Conservation (phyloP, 2,329 filamentous ascomycete genomes). For the Davidsoniella neocaledoniae region DNA sequence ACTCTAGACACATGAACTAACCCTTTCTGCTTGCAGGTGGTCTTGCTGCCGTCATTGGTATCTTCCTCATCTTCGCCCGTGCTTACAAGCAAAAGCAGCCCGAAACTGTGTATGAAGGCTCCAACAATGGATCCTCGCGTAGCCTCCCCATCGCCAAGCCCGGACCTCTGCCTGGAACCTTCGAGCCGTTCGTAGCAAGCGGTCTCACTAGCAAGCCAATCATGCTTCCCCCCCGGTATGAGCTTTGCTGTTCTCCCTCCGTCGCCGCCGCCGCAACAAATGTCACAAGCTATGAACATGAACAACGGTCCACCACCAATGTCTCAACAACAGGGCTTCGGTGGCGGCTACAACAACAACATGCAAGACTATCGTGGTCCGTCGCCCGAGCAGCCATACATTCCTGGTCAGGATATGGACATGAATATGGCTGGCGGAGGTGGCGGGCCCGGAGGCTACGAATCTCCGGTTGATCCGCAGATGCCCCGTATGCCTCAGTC, state of each 20-base stretch:
- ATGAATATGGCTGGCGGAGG: background rate
- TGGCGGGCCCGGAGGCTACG: background rate
- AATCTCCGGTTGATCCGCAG: constrained; percentile 3
- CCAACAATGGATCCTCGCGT: background rate
- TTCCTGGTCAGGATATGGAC: background rate
- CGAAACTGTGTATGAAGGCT: background rate
- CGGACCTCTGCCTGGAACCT: constrained; percentile 10
- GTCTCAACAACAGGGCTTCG: background rate
- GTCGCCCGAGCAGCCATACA: background rate
- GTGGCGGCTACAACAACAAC: background rate
- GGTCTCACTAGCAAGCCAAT: constrained; percentile 7
- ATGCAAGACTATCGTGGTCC: background rate
- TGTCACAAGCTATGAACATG: too few species aligned
- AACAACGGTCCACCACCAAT: background rate
- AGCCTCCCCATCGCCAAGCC: constrained; percentile 6
- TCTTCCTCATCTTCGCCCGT: constrained; percentile 8
- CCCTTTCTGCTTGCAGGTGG: background rate
- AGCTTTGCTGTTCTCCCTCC: constrained; percentile 1
- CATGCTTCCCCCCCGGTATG: constrained; percentile 11
- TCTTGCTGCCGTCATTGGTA: constrained; percentile 9
- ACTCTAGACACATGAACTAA: background rate
- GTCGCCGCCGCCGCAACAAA: background rate
- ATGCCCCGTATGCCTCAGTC: background rate
- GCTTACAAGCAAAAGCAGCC: constrained; percentile 1
- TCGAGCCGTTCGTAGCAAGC: constrained; percentile 6